A percentile compares a stretch with the other conserved stretches of the same genome.
Evolutionary conservation across 225 moss, liverwort and hornwort species (phyloP).

Genomic region (Lunularia cruciata): DNA sequence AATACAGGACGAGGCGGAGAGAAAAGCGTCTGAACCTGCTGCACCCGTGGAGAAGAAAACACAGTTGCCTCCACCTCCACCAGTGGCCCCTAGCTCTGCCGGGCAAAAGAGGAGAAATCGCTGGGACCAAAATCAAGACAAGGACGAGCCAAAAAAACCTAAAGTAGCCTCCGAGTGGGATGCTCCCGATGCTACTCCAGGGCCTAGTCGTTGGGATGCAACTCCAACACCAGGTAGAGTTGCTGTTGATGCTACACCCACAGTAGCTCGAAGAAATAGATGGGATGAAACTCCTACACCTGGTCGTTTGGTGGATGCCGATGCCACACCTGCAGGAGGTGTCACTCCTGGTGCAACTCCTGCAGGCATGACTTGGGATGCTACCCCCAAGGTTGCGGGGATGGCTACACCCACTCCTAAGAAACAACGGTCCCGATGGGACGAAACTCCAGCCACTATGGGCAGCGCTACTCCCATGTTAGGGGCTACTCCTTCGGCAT

Average conservation of each 20-base stretch:
- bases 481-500: conserved; percentile 83
- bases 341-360: conserved; percentile 93
- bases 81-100: conserved; percentile 40
- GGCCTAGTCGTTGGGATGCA: conserved; percentile 96
- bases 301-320: conserved; percentile 83
- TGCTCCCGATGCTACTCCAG: conserved; percentile 88
- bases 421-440: conserved; percentile 99
- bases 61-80: conserved; percentile 40
- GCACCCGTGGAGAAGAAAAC: conserved; percentile 11
- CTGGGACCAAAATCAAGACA: conserved; percentile 87
- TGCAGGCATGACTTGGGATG: conserved; percentile 99
- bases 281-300: conserved; percentile 99
- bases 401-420: conserved; percentile 97
- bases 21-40: conserved; percentile 57
- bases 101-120: conserved; percentile 93
- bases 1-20: conserved; percentile 87
- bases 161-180: conserved; percentile 95
- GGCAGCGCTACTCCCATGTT: conserved; percentile 94
- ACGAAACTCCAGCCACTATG: conserved; percentile 97
- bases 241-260: conserved; percentile 85
- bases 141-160: conserved; percentile 84
- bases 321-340: conserved; percentile 93
- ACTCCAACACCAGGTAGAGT: conserved; percentile 91
- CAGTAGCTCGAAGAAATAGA: conserved; percentile 78
- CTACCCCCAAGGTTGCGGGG: conserved; percentile 89